Evolutionary conservation across 768 basidiomycete genomes (phyloP).

Genomic region (Pleurotus pulmonarius): DNA sequence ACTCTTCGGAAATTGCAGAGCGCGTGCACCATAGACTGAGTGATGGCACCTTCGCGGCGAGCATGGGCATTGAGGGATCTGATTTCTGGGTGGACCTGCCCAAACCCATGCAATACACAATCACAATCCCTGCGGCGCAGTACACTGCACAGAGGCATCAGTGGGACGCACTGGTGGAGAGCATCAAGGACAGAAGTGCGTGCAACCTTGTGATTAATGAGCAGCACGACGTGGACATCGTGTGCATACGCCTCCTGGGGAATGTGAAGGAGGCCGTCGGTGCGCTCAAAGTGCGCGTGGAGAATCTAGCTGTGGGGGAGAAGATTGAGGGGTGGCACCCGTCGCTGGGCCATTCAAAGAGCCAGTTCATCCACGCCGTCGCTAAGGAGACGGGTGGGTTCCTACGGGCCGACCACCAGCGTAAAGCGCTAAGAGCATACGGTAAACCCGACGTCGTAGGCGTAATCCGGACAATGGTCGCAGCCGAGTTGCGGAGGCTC

Average conservation of each 20-base stretch:
- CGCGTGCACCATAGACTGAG: constrained; percentile 31
- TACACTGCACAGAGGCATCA: constrained; percentile 45
- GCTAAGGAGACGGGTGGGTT: constrained; percentile 32
- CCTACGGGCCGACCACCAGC: constrained; percentile 43
- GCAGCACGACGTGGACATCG: constrained; percentile 21
- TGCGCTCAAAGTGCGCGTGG: constrained; percentile 55
- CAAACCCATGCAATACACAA: constrained; percentile 46
- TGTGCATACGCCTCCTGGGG: constrained; percentile 15
- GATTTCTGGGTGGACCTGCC: constrained; percentile 39
- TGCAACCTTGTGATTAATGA: constrained; percentile 24
- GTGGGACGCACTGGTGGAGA: constrained; percentile 42
- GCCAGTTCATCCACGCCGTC: constrained; percentile 31
- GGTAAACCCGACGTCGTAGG: constrained; percentile 37
- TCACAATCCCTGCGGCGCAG: constrained; percentile 43
- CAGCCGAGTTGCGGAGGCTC: constrained; percentile 46
- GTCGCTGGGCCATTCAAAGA: constrained; percentile 28
- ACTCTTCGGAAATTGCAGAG: constrained; percentile 45
- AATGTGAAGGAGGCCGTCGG: constrained; percentile 52
- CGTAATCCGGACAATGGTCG: constrained; percentile 40
- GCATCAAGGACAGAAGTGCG: constrained; percentile 29
- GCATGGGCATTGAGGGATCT: constrained; percentile 23
- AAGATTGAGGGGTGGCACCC: constrained; percentile 50
- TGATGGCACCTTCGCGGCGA: constrained; percentile 19
- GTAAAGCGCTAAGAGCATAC: constrained; percentile 40
- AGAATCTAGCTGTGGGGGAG: constrained; percentile 49